Base-by-base conservation (phyloP, 2,329 filamentous ascomycete species). In the Xylariaceae sp. region DNA sequence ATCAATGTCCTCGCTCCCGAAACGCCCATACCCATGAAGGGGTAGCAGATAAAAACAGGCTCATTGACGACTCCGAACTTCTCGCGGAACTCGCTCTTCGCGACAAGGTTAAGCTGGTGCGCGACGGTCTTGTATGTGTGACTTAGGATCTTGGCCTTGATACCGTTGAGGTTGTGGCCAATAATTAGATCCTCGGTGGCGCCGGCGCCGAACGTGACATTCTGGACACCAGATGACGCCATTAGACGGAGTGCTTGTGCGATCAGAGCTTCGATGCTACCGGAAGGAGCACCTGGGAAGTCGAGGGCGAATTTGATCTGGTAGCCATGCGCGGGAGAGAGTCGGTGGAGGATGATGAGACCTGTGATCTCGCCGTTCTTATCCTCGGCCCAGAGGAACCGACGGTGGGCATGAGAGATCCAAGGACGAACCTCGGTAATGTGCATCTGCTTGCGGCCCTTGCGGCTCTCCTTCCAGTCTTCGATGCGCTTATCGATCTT, bases 291-390 rank as follows among this genome's bases (percentile, higher is more conserved):
- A 21, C 80, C 82, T 0, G 90, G 91, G 75, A 96, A 95, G 67
- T 96, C 89, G 44, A 96, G 81, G n/a, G 86, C 87, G 74, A 93
- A 95, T 72, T 96, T 96, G 63, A 95, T 85, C 71, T 96, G 91
- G 82, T 89, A 94, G 44, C 91, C 91, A 63, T 94, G 81, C 27
- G 80, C 74, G 2, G 89, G 88, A 3, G 86, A 80, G 22, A 96
- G 80, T 65, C 89, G 86, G 42, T 87, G 86, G 58, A 96, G 74
- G 7, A 92, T 83, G n/a, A 92, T 85, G 47, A 96, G 78, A 25
- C 86, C 85, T 34, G 77, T 77, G 45, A 96, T 80, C 48, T 77
- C 80, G 52, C 86, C 86, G 14, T 87, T 78, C 59, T 79, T 76
- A 54, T 86, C 86, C 54, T 84, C 77, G 8, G 88, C 86, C 58